Base-by-base conservation (phyloP, 768 basidiomycete species). In the Asterophora parasitica region DNA sequence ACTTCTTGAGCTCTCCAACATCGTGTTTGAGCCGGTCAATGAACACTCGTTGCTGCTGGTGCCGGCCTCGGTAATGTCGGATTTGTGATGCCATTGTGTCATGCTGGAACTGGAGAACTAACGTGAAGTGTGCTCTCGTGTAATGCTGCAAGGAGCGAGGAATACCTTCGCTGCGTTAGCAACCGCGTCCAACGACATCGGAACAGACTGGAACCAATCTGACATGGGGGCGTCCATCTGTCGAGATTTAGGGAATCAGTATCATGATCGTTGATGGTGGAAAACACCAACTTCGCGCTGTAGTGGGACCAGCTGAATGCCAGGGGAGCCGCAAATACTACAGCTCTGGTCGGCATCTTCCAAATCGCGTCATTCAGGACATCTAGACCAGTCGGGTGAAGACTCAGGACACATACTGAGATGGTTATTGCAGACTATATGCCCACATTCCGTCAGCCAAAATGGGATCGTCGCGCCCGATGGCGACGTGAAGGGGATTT, bases 381-480 rank as follows among this genome's bases (percentile, higher is more conserved):
- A 4, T 26, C 11, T 20, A 16, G 23, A 15, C 42, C 13, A 46
- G 40, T 23, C 7, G 3, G 19, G 20, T 11, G 11, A 17, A 37
- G n/a, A n/a, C n/a, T n/a, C n/a, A n/a, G 31, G 34, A 20, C 40
- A 67, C 68, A 49, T 60, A 92, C 90, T 87, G 61, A 92, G 80
- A 66, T 92, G 90, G 32, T 77, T 75, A 59, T 92, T 92, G 73
- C 90, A 92, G 20, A 92, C 56, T 48, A 92, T 77, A 71, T 92
- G 90, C 0, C 88, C 88, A 56, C 90, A 92, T 62, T 91, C 88
- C 1, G 90, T 90, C 50, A 91, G 71, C 90, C 90, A 92, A 62
- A 92, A 92, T 0, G 90, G 90, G 20, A 87, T 66, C 2, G 76
- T 70, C 8, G 82, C 74, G 1, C 74, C 77, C 34, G 71, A 67